A percentile compares a stretch with the other conserved stretches of the same genome.
phyloP scores from a whole-genome alignment of 148 eudicot genomes.

The Nepenthes mirabilis region DNA sequence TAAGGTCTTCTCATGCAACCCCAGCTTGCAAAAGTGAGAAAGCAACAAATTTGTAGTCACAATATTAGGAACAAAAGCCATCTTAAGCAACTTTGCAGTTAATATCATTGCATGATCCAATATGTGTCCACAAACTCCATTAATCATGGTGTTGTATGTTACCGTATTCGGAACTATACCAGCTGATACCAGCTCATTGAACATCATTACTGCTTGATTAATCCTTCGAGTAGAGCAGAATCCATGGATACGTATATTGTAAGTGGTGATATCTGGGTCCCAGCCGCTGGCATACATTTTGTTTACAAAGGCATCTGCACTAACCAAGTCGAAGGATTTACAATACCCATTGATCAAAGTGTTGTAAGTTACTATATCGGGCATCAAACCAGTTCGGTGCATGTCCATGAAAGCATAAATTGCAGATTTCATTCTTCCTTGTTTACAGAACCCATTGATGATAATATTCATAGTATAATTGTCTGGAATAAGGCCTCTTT shows the following conservation, averaged over 20 bases:
- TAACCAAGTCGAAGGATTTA: slow-evolving; percentile 50
- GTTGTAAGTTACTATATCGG: slow-evolving; percentile 82
- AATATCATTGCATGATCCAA: slow-evolving; percentile 69
- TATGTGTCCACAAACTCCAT: slow-evolving; percentile 63
- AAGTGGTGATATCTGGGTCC: slow-evolving; percentile 74
- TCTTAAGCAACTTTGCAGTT: slow-evolving; percentile 76
- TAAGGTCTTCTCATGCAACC: slow-evolving; percentile 56
- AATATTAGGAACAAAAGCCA: slow-evolving; percentile 74
- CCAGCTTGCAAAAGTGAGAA: slow-evolving; percentile 76
- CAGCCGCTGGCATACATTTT: slow-evolving; percentile 51
- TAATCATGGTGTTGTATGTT: slow-evolving; percentile 83
- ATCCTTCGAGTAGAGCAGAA: slow-evolving; percentile 49
- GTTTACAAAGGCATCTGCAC: slow-evolving; percentile 40
- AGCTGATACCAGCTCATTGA: slow-evolving; percentile 64
- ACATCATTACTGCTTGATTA: slow-evolving; percentile 51
- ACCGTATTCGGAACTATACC: slow-evolving; percentile 74
- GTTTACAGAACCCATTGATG: slow-evolving; percentile 68
- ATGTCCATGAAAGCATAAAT: slow-evolving; percentile 46
- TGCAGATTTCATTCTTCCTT: slow-evolving; percentile 72
- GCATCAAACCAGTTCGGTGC: slow-evolving; percentile 43
- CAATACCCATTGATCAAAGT: slow-evolving; percentile 83
- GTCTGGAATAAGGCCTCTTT: slow-evolving; percentile 63
- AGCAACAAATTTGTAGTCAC: slow-evolving; percentile 69
- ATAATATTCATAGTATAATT: slow-evolving; percentile 58
- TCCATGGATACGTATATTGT: slow-evolving; percentile 72